Evolutionary conservation across 106 monocot genomes (phyloP).

Genomic region (Dioscorea dumetorum): DNA sequence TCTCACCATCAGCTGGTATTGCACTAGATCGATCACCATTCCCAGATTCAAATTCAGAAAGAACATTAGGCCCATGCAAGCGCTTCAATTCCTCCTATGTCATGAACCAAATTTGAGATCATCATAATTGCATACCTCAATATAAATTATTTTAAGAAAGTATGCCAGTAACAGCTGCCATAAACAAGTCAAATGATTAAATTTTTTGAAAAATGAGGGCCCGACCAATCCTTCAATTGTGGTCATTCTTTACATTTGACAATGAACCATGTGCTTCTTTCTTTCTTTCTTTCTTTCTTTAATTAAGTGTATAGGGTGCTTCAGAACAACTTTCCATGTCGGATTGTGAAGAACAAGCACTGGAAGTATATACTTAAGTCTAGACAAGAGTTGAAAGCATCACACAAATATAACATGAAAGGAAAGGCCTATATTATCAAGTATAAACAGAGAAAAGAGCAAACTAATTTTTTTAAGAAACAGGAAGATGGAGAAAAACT

Average conservation of each 20-base stretch:
- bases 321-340: not conserved
- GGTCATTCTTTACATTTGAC: too few species aligned
- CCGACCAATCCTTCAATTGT: too few species aligned
- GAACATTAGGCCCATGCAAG: conserved; percentile 11
- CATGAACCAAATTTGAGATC: not conserved
- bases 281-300: too few species aligned
- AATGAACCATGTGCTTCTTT: too few species aligned
- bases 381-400: not conserved
- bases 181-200: too few species aligned
- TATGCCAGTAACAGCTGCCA: not conserved
- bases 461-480: too few species aligned
- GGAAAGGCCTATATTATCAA: not conserved
- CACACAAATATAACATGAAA: too few species aligned
- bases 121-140: not conserved
- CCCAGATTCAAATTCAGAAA: conserved; percentile 13
- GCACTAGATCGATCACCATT: not conserved
- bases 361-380: not conserved
- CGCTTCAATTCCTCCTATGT: conserved; percentile 25
- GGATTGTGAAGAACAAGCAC: not conserved
- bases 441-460: not conserved
- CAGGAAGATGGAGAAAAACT: not conserved
- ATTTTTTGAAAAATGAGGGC: too few species aligned
- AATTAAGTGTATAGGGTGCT: not conserved
- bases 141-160: not conserved
- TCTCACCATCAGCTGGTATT: too few species aligned